Conservation (phyloP, 306 rosid species). For the Malus sylvestris region DNA sequence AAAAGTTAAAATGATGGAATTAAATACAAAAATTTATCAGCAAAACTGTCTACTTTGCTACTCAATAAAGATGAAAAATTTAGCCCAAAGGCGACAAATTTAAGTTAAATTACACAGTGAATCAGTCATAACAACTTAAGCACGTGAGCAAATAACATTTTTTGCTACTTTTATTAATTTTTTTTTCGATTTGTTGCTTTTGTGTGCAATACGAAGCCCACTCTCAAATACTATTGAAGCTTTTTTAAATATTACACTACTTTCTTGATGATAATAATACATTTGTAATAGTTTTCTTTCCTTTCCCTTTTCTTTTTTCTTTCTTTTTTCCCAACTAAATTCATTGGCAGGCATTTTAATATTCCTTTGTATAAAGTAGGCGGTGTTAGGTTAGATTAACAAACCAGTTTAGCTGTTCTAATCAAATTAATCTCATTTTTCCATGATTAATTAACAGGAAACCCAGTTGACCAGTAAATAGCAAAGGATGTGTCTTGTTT, state of each 20-base stretch:
- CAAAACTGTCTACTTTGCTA: no score
- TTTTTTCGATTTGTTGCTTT: neutral
- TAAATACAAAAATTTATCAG: neutral
- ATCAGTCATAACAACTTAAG: neutral
- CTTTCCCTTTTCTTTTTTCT: neutral
- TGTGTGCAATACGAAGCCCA: neutral
- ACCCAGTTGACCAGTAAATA: neutral
- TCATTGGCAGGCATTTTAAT: neutral
- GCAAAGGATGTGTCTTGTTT: neutral
- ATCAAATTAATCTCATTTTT: neutral
- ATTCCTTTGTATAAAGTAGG: neutral
- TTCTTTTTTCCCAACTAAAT: neutral
- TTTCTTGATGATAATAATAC: neutral
- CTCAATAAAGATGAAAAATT: no score
- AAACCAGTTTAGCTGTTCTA: neutral
- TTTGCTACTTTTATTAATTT: neutral
- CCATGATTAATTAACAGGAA: neutral
- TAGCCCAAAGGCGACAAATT: no score
- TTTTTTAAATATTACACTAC: neutral
- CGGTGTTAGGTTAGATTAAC: neutral
- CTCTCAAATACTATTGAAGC: neutral
- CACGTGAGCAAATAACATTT: neutral
- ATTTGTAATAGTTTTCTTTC: conserved; percentile 1
- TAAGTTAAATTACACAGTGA: no score
- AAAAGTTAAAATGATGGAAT: neutral